Percentiles rank a stretch among this genome's conserved stretches.
phyloP scores from a whole-genome alignment of 306 rosid genomes.

The Chamaecrista fasciculata region DNA sequence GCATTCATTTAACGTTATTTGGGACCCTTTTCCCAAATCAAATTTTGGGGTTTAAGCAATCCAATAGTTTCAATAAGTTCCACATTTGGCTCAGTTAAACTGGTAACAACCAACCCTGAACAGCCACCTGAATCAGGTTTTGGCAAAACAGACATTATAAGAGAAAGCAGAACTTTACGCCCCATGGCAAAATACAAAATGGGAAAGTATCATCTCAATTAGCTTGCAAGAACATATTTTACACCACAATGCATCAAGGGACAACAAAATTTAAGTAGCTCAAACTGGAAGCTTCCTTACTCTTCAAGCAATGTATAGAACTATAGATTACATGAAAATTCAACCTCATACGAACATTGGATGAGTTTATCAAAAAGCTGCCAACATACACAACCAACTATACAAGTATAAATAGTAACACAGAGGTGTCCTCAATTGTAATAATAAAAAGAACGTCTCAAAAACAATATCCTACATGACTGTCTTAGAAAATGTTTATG shows the following conservation, averaged over 20 bases:
- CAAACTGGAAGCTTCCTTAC: conserved; percentile 5
- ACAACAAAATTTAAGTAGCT: not conserved
- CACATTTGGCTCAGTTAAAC: conserved; percentile 17
- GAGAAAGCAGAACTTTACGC: conserved; percentile 16
- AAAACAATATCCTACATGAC: too few relatives aligned
- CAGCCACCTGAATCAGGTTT: conserved; percentile 10
- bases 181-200: conserved; percentile 12
- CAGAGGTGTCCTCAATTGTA: not conserved
- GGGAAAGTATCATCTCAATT: not conserved
- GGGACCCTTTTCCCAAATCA: conserved; percentile 13
- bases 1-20: conserved; percentile 14
- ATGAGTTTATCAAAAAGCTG: conserved; percentile 6
- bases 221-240: conserved; percentile 5
- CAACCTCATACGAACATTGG: not conserved
- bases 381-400: conserved; percentile 1
- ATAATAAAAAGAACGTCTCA: too few relatives aligned
- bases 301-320: not conserved
- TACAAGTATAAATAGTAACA: not conserved
- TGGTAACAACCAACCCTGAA: conserved; percentile 15
- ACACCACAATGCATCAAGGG: not conserved
- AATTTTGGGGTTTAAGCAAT: conserved; percentile 19
- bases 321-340: not conserved
- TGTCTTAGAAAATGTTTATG: too few relatives aligned
- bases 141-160: conserved; percentile 20
- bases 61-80: conserved; percentile 11